Conservation (phyloP, 257 asterid species). For the Cruciata laevipes region DNA sequence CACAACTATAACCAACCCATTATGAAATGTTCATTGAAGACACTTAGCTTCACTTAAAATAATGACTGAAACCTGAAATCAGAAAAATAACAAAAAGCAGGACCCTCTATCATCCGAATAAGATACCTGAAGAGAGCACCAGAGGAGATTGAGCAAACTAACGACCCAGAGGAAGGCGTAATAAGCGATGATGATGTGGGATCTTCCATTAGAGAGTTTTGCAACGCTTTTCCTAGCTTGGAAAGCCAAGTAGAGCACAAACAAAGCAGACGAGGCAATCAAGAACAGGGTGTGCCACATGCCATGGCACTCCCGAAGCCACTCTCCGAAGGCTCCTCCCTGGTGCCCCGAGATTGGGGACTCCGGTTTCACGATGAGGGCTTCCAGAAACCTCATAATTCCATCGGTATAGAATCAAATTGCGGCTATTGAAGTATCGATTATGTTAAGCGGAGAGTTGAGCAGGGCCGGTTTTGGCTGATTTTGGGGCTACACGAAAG, state of each 20-base stretch:
- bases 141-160: constrained; percentile 32
- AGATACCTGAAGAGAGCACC: constrained; percentile 39
- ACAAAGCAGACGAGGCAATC: constrained; percentile 26
- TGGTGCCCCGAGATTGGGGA: constrained; percentile 2
- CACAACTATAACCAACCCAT: background rate
- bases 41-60: background rate
- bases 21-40: background rate
- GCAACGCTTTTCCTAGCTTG: constrained; percentile 33
- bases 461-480: background rate
- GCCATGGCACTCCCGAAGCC: constrained; percentile 33
- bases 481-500: background rate
- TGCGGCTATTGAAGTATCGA: background rate
- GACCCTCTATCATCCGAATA: background rate
- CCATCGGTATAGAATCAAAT: constrained; percentile 8
- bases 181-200: constrained; percentile 28
- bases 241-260: constrained; percentile 27
- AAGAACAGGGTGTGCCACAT: constrained; percentile 27
- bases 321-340: constrained; percentile 15
- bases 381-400: constrained; percentile 21
- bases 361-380: constrained; percentile 11
- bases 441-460: background rate
- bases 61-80: background rate
- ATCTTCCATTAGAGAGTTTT: constrained; percentile 33
- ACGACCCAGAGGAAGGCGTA: constrained; percentile 38
- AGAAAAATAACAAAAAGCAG: background rate